A percentile compares a stretch with the other conserved stretches of the same genome.
Evolutionary conservation across 805 yeast species (phyloP).

Genomic region (Dipodascus geniculatus): DNA sequence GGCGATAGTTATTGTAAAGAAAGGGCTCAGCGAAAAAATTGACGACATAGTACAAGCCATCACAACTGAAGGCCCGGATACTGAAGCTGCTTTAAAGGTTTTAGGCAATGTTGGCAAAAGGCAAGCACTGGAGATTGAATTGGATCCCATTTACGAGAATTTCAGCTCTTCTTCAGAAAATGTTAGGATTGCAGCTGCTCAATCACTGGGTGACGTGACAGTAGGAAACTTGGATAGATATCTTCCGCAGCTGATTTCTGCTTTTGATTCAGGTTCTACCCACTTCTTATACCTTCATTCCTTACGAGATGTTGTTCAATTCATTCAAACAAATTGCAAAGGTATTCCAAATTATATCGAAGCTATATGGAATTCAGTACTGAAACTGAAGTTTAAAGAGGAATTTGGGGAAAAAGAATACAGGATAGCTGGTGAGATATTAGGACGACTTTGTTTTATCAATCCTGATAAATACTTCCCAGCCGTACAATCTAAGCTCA

Average conservation of each 20-base stretch:
- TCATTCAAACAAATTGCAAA: neutral
- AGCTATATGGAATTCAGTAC: slow-evolving; percentile 13
- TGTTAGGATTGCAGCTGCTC: slow-evolving; percentile 37
- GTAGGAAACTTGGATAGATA: slow-evolving; percentile 29
- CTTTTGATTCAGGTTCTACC: slow-evolving; percentile 18
- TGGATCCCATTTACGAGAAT: slow-evolving; percentile 28
- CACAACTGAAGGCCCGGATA: slow-evolving; percentile 8
- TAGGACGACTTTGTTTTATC: slow-evolving; percentile 18
- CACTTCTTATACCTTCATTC: slow-evolving; percentile 23
- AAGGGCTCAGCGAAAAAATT: neutral
- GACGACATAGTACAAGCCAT: slow-evolving; percentile 6
- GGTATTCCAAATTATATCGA: slow-evolving; percentile 1
- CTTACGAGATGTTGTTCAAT: slow-evolving; percentile 21
- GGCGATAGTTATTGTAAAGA: slow-evolving; percentile 6
- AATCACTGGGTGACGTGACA: slow-evolving; percentile 40
- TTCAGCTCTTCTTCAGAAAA: slow-evolving; percentile 26
- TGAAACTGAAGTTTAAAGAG: slow-evolving; percentile 8
- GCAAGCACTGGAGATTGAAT: slow-evolving; percentile 22
- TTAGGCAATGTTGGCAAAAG: slow-evolving; percentile 39
- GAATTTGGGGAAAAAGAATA: slow-evolving; percentile 7
- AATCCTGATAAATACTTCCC: slow-evolving; percentile 23
- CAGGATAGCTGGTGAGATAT: slow-evolving; percentile 16
- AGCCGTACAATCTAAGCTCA: slow-evolving; percentile 20
- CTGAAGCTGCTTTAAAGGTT: slow-evolving; percentile 31
- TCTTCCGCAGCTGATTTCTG: slow-evolving; percentile 29